Percentiles rank a stretch among this genome's conserved stretches.
Conservation (phyloP, 805 yeast genomes). For the Wickerhamiella azyma region DNA sequence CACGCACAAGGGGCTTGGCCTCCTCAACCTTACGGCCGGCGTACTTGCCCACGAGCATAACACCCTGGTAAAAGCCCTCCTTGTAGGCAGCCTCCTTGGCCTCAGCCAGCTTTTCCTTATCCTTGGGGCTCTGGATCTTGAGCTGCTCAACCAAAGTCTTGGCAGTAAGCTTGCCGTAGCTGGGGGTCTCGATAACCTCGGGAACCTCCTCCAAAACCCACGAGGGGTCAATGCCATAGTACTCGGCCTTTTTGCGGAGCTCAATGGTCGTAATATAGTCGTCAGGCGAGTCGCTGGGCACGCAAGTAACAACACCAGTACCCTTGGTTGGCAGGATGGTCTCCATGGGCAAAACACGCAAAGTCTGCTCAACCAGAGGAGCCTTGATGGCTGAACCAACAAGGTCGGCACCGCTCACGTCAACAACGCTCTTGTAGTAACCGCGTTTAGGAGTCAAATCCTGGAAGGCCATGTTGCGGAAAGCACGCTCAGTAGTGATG, state of each 20-base stretch:
- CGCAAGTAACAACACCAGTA: conserved; percentile 98
- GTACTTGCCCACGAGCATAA: conserved; percentile 65
- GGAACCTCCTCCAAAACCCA: conserved; percentile 62
- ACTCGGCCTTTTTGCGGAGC: conserved; percentile 78
- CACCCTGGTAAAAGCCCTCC: conserved; percentile 91
- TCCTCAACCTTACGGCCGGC: conserved; percentile 79
- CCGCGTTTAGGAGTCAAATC: conserved; percentile 85
- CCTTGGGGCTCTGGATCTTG: conserved; percentile 92
- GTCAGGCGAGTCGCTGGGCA: conserved; percentile 98
- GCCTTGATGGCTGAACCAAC: conserved; percentile 81
- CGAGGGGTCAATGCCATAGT: conserved; percentile 65
- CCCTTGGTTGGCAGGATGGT: conserved; percentile 90
- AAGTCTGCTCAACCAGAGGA: conserved; percentile 58
- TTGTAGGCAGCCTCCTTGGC: conserved; percentile 94
- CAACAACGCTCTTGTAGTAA: conserved; percentile 42
- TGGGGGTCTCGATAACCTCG: conserved; percentile 64
- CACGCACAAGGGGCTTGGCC: conserved; percentile 79
- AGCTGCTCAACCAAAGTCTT: conserved; percentile 68
- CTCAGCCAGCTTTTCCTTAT: conserved; percentile 65
- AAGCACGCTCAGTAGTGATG: conserved; percentile 88
- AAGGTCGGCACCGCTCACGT: conserved; percentile 55
- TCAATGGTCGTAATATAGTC: conserved; percentile 82
- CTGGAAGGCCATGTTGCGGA: conserved; percentile 94
- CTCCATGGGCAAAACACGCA: conserved; percentile 93
- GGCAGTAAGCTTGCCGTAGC: conserved; percentile 82